Evolutionary conservation across 768 basidiomycete species (phyloP).

Genomic region (Lentinus tigrinus): DNA sequence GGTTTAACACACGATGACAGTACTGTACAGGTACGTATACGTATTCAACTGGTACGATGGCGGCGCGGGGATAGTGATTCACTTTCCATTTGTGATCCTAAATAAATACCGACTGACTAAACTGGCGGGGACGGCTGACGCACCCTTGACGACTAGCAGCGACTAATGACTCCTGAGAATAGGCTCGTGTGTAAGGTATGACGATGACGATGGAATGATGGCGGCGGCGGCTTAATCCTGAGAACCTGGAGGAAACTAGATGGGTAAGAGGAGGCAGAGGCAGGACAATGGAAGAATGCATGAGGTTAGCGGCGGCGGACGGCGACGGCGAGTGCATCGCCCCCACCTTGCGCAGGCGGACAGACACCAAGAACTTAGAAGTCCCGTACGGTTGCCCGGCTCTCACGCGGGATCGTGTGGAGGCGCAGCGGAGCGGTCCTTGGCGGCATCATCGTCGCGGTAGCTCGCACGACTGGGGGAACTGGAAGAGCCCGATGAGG

Average conservation of each 20-base stretch:
- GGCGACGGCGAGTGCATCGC: not conserved
- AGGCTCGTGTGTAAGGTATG: not conserved
- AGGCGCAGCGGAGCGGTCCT: not conserved
- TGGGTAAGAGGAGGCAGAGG: not conserved
- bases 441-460: not conserved
- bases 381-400: no score
- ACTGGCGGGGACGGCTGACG: no score
- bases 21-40: not conserved
- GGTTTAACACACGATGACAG: not conserved
- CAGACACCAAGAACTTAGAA: no score
- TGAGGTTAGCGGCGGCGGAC: not conserved
- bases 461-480: not conserved
- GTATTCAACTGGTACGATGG: not conserved
- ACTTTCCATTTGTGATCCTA: no score
- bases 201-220: not conserved
- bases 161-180: no score
- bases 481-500: not conserved
- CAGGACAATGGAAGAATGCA: not conserved
- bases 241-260: not conserved
- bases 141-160: no score
- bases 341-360: no score
- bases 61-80: no score
- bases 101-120: no score
- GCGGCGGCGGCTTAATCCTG: not conserved
- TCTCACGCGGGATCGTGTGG: slow-evolving; percentile 2